Base-by-base conservation (phyloP, 208 protist genomes). In the Trypanosoma theileri region DNA sequence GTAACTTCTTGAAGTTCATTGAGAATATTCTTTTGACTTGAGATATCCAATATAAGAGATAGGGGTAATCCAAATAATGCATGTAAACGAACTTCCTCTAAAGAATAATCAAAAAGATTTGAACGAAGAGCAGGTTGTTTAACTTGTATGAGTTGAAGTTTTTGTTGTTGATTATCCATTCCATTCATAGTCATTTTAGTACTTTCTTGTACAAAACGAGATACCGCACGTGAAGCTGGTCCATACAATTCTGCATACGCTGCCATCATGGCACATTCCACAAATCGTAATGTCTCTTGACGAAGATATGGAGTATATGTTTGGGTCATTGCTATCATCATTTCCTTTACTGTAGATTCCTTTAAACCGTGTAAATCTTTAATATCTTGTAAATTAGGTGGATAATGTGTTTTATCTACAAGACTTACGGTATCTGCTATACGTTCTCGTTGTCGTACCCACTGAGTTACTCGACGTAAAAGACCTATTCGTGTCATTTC, bases 171-270 rank as follows among this genome's bases (percentile, higher is more conserved):
- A 28, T 55, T 48, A 10, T 3, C 40, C 16, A 22, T 35, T 54
- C 45, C 22, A 12, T 48, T 50, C 21, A 13, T 24, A 21, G 2
- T 14, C 17, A 52, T 65, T 17, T 9, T 21, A 53, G 59, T 11
- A n/a, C 45, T 16, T 19, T 31, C 14, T 44, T 68, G 45, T 12
- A 81, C 55, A 24, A 78, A 73, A 11, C 51, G 40, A 31, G 60
- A 45, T 22, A 69, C 65, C 3, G 76, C 81, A 24, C 72, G 73
- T 10, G 77, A 56, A 26, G 69, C 73, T 10, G 75, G 76, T 40
- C 81, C 86, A 77, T 93, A 95, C n/a, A 93, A 59, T 65, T 92
- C 86, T 9, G 85, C 84, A 65, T 92, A 91, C 22, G 81, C 85
- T 13, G 89, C 89, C 28, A 83, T 14, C 14, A 82, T 80, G n/a